Evolutionary conservation across 73 alveolate genomes (phyloP), one percentile per base, ranked within the genome.

Genomic region (Paramecium sexaurelia): DNA sequence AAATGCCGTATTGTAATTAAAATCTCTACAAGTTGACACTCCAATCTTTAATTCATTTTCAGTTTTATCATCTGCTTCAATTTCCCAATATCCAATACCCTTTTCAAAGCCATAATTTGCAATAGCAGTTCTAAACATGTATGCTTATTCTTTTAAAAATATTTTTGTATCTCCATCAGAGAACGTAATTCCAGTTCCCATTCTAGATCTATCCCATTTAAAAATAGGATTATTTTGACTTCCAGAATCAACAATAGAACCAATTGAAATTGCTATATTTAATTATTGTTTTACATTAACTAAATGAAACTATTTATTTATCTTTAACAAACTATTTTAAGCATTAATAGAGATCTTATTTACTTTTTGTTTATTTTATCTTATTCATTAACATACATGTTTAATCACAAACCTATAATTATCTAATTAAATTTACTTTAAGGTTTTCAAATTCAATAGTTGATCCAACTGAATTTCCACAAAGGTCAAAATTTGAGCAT

Each of bases 41-140:
- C 98, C 98, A 40, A 95, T 94, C 55, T 95, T 95, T 5, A 95
- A 85, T 92, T 95, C 98, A 89, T 95, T 95, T 75, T 95, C 98
- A 6, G 98, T 95, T 73, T 95, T 86, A 1, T 94, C 89, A 87
- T 95, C 98, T n/a, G 98, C 98, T 37, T 94, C 95, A 9, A 95
- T 92, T 75, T 95, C 98, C 96, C 96, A 95, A 88, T 95, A 95
- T 51, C 94, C 94, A 13, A 91, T 85, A 20, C 98, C 98, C 20
- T 55, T 88, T 22, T 91, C 56, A 55, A 85, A 85, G n/a, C 84
- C 92, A 85, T 26, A 40, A 7, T 40, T 55, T 8, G 92, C 92
- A 1, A 85, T 40, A 22, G 87, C 94, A 13, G 94, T 69, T 69
- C 94, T 88, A 17, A 88, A 88, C 94, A 88, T 88, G 41, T 88